Conservation (phyloP, 2,329 filamentous ascomycete species). For the Colletotrichum camelliae region DNA sequence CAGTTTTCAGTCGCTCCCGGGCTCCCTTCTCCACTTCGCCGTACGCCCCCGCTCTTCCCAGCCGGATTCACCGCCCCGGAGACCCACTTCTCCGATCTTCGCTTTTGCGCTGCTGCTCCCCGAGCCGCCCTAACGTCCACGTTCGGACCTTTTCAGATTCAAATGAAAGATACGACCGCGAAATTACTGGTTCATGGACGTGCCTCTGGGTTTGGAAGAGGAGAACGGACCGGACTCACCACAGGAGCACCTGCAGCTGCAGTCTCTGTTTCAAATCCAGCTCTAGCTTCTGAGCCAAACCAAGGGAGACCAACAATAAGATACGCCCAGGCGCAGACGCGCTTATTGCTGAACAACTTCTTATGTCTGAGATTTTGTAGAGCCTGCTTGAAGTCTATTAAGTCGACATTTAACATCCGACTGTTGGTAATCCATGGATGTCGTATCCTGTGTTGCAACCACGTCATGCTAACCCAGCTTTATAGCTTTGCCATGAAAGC, state of each 20-base stretch:
- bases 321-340: too few relatives aligned
- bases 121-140: neutral
- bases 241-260: neutral
- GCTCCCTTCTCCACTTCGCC: neutral
- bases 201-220: neutral
- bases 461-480: too few relatives aligned
- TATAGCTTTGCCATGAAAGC: too few relatives aligned
- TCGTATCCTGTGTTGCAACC: too few relatives aligned
- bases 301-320: too few relatives aligned
- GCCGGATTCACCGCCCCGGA: neutral
- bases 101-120: neutral
- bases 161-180: neutral
- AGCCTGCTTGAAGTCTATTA: too few relatives aligned
- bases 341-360: too few relatives aligned
- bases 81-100: neutral
- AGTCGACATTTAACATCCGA: too few relatives aligned
- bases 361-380: too few relatives aligned
- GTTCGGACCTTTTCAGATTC: neutral
- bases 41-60: neutral
- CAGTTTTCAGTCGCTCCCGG: neutral
- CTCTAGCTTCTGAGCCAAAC: neutral
- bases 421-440: too few relatives aligned
- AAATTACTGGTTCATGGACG: neutral
- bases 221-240: neutral
- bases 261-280: neutral